Base-by-base conservation (phyloP, 495 filamentous ascomycete species). In the Podospora appendiculata region DNA sequence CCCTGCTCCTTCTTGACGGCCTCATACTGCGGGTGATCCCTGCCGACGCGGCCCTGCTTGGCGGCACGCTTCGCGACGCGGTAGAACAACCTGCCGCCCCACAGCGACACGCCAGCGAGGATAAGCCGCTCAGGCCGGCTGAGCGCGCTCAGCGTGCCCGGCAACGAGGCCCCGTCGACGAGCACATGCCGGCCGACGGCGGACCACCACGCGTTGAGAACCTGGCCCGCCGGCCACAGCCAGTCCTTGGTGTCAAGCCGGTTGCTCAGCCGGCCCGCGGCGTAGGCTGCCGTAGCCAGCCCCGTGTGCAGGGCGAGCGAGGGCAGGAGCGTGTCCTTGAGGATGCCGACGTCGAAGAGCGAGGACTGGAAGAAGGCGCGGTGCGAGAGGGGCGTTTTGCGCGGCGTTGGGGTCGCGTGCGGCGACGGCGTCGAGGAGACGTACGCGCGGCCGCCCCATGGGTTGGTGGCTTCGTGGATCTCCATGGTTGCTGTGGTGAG, bases 121-220 rank as follows among this genome's bases (percentile, higher is more conserved):
- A 84, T 59, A 0, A 81, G 59, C 34, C 76, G 75, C 52, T 82
- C 71, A 0, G 72, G 69, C 55, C 77, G 78, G 2, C 70, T 66
- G 8, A 82, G 59, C 3, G 63, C 62, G 5, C 52, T 52, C 59
- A 74, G 77, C 6, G 77, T 76, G 33, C 64, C 55, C 0, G 50
- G 41, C 3, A 79, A 44, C 0, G 77, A 62, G 34, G 75, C 47
- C 2, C 71, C 67, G 8, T 69, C 54, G 41, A 65, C 58, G 25
- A 71, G 57, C 13, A 79, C 62, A 1, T 64, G 70, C 16, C 64
- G 66, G 36, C 79, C 77, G 46, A 82, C 56, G 39, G 80, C 76
- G 48, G 67, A 74, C 77, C 77, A 79, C 79, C 79, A 83, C 6
- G 75, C 79, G 58, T 80, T 82, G 51, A 69, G 51, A 32, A 82